Evolutionary conservation across 805 yeast species (phyloP), one percentile per base, ranked within the genome.

Genomic region (Cyberlindnera bimundalis): DNA sequence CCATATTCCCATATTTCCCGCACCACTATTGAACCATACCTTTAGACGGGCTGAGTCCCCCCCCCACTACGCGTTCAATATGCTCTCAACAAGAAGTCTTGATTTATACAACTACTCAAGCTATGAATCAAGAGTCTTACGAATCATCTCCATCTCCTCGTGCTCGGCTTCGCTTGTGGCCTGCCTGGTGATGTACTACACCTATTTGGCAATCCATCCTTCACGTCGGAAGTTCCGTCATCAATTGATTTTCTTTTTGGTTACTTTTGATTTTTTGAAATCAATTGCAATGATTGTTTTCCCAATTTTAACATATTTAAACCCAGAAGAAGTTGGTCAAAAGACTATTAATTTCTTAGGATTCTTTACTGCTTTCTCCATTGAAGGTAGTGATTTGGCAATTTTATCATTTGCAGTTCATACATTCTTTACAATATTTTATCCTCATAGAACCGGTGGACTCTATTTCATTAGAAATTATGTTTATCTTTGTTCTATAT

Each of bases 381-480:
- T 84, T 12, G 95, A 86, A 61, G 95, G 95, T 16, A 88, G 90
- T 2, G 97, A 89, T 61, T 56, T 87, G 26, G 89, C 93, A 14
- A 89, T 88, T 38, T 65, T 87, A 24, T 73, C 82, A 26, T 84
- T 89, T 63, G 96, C 96, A 2, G 62, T 88, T 13, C 96, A 89
- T 62, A 83, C 91, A 9, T 86, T 79, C 20, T 56, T 88, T 31
- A 64, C 87, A 23, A 82, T 89, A 5, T 84, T 86, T 60, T 66
- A 68, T 44, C 87, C 91, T 1, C 69, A 67, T 21, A 68, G 71
- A 43, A 71, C 67, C 42, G 95, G 91, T 35, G 96, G 96, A 0
- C 66, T 89, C 11, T 84, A 74, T 56, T 66, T 68, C 30, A 71
- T 66, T 52, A 63, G 95, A 44, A 65, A 64, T 49, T 68, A 65